Percentiles rank a stretch among this genome's conserved stretches.
Conservation (phyloP, 768 basidiomycete genomes). For the Pisolithus marmoratus region DNA sequence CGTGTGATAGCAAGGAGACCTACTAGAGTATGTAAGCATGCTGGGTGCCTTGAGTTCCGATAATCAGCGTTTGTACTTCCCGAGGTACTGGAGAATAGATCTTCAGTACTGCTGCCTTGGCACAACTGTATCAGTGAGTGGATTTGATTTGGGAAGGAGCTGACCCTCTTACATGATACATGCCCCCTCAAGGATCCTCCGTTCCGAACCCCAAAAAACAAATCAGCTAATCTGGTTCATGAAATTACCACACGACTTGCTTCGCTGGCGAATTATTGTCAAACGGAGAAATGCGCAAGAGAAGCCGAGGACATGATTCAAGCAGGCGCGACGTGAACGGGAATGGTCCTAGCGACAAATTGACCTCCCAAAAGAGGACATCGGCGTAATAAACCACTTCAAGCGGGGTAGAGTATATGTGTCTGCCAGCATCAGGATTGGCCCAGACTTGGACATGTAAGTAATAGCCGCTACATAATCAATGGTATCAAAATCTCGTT, state of each 20-base stretch:
- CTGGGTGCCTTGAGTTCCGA: too few species aligned
- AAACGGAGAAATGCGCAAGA: conserved; percentile 1
- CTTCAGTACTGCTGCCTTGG: too few species aligned
- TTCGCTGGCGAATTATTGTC: not conserved
- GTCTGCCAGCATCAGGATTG: not conserved
- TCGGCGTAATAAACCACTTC: too few species aligned
- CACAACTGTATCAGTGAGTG: too few species aligned
- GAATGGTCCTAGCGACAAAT: not conserved
- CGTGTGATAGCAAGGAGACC: too few species aligned
- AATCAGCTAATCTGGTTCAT: not conserved
- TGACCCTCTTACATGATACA: too few species aligned
- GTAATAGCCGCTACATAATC: conserved; percentile 11
- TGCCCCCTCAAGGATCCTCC: not conserved
- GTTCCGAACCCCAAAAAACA: conserved; percentile 2
- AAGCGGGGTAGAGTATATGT: conserved; percentile 5
- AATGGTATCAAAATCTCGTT: conserved; percentile 20
- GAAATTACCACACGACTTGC: not conserved
- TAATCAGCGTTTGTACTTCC: too few species aligned
- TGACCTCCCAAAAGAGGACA: too few species aligned
- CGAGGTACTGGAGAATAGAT: too few species aligned
- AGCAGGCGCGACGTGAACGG: not conserved
- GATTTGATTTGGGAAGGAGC: too few species aligned
- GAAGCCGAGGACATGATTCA: not conserved
- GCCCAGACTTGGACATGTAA: conserved; percentile 7
- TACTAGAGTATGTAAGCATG: too few species aligned